phyloP scores from a whole-genome alignment of 2,329 filamentous ascomycete genomes.

The Monilinia fructigena region DNA sequence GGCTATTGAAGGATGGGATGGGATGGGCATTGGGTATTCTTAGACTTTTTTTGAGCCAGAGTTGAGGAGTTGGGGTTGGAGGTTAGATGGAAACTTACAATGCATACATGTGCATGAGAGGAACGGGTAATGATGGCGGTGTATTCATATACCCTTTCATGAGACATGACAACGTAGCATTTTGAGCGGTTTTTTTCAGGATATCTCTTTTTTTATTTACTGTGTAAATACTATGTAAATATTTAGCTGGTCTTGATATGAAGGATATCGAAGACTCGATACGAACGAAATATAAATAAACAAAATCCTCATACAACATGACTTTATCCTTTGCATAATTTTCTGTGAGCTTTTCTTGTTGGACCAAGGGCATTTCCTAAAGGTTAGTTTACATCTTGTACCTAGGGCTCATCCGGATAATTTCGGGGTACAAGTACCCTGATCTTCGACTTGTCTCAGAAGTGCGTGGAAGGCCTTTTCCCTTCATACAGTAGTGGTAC shows the following conservation, averaged over 20 bases:
- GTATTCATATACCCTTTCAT: constrained; percentile 2
- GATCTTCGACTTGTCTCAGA: constrained; percentile 8
- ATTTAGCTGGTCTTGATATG: not conserved
- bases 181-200: not conserved
- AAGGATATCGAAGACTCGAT: constrained; percentile 3
- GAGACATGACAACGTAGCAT: not conserved
- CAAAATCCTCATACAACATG: not conserved
- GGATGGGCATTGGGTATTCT: constrained; percentile 2
- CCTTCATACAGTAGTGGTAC: not conserved
- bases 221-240: constrained; percentile 6
- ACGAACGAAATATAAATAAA: constrained; percentile 1
- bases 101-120: constrained; percentile 8
- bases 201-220: constrained; percentile 7
- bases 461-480: not conserved
- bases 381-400: not conserved
- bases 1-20: not conserved
- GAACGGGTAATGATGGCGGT: not conserved
- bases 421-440: not conserved
- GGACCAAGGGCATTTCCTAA: too few relatives aligned
- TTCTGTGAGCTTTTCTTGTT: too few relatives aligned
- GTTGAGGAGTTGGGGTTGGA: not conserved
- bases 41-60: not conserved
- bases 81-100: not conserved
- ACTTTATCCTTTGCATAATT: not conserved
- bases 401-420: not conserved